Evolutionary conservation across 2,329 filamentous ascomycete genomes (phyloP).

Genomic region (Aspergillus sp.): DNA sequence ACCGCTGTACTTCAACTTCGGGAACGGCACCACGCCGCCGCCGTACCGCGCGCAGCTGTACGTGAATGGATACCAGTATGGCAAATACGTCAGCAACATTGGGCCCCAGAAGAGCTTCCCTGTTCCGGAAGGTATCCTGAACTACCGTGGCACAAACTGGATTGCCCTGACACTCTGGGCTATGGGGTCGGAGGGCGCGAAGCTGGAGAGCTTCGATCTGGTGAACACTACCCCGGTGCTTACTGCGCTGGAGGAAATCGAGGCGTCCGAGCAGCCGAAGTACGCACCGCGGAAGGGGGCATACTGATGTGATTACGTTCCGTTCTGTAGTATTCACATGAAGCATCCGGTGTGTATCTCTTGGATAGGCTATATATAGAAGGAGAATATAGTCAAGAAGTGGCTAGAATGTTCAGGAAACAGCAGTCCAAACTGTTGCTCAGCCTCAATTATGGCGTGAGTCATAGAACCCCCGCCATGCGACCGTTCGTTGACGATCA

Average conservation of each 20-base stretch:
- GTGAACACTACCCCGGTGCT: slow-evolving; percentile 50
- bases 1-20: slow-evolving; percentile 54
- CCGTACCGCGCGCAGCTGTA: slow-evolving; percentile 64
- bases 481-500: no score
- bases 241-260: slow-evolving; percentile 50
- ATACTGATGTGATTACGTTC: no score
- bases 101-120: slow-evolving; percentile 71
- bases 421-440: no score
- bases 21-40: slow-evolving; percentile 43
- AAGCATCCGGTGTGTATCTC: no score
- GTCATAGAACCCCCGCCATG: no score
- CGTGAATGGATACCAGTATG: slow-evolving; percentile 38
- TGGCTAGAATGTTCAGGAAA: no score
- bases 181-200: slow-evolving; percentile 56
- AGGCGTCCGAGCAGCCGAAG: slow-evolving; percentile 45
- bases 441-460: no score
- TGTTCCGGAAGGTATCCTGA: slow-evolving; percentile 70
- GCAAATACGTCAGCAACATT: slow-evolving; percentile 61
- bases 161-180: slow-evolving; percentile 69
- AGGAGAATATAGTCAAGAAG: no score
- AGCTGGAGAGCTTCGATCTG: slow-evolving; percentile 55
- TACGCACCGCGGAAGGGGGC: slow-evolving; percentile 50
- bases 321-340: neutral
- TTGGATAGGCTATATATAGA: no score
- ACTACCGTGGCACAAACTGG: slow-evolving; percentile 70